A percentile compares a stretch with the other conserved stretches of the same genome.
Evolutionary conservation across 768 basidiomycete genomes (phyloP).

Genomic region (Mycena chlorophos): DNA sequence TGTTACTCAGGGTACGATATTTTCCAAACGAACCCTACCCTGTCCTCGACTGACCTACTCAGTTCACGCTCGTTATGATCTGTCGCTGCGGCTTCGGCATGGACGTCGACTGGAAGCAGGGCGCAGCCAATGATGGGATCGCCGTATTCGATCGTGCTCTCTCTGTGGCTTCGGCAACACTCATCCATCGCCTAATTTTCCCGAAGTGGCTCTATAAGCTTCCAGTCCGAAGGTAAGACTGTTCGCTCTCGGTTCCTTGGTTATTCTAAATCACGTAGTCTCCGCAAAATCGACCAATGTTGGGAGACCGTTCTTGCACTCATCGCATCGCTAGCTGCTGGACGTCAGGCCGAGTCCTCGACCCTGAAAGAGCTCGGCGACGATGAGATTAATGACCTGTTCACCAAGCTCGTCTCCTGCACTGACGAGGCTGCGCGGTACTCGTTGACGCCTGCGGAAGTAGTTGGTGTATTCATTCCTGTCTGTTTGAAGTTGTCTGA

Average conservation of each 20-base stretch:
- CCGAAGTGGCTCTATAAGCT: constrained; percentile 15
- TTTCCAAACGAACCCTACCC: not conserved
- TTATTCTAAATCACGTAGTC: not conserved
- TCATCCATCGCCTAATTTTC: constrained; percentile 8
- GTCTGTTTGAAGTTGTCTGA: not conserved
- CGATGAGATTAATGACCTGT: constrained; percentile 5
- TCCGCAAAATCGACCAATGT: constrained; percentile 7
- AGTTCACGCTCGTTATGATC: constrained; percentile 28
- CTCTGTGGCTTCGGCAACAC: constrained; percentile 8
- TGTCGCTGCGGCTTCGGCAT: constrained; percentile 31
- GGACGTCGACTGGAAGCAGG: constrained; percentile 22
- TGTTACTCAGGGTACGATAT: constrained; percentile 2
- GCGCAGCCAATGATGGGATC: not conserved
- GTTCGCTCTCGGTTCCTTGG: not conserved
- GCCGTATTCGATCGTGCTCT: constrained; percentile 11
- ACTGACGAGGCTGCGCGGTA: constrained; percentile 11
- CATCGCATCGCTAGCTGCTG: constrained; percentile 4
- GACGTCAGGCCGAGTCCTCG: constrained; percentile 5
- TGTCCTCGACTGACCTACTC: not conserved
- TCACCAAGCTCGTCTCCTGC: constrained; percentile 12
- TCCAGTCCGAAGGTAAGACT: constrained; percentile 6
- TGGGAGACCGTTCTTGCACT: constrained; percentile 12
- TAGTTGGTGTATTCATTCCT: constrained; percentile 5
- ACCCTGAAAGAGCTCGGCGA: not conserved
- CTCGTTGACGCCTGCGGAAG: constrained; percentile 3